Evolutionary conservation across 202 grass and related monocot species (phyloP), one percentile per base, ranked within the genome.

Genomic region (Eragrostis tef): DNA sequence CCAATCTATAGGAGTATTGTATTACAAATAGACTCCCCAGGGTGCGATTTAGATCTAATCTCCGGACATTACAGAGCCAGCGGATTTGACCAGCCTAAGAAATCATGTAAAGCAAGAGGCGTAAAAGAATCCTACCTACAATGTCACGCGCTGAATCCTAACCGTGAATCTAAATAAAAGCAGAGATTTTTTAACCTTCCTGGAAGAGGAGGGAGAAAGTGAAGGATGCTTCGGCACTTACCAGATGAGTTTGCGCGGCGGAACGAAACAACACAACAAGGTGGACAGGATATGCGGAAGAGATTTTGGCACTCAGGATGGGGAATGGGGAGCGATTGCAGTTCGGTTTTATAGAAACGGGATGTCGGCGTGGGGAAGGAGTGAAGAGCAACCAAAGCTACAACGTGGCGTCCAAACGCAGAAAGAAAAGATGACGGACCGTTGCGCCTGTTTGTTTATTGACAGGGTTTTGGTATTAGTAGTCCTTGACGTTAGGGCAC

Each of bases 1-100:
- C 12, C 29, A 31, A 63, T 22, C 16, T 9, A 11, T 9, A 10
- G 9, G 19, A 8, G 15, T 43, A 36, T 11, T 31, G 1, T 15
- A 29, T 58, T 5, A 34, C 67, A 34, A 4, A 25, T 15, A 80
- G 57, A 47, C 21, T 19, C 43, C 15, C 8, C 13, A 29, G 2
- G 11, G 64, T 56, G 26, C 11, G 5, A 41, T 50, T 53, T 62
- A 49, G 80, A 83, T 83, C 71, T 67, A 83, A 53, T 57, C n/a
- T 62, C 27, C 11, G 9, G 25, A 53, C 79, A 13, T 17, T 15
- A 39, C 47, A 53, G 29, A 58, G 3, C n/a, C 16, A 11, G 10
- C 41, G 3, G 22, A 63, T 63, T 63, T 31, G 25, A 63, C 29
- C 60, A 13, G 25, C 26, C 25, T 7, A 31, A 15, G 24, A 62